phyloP scores from a whole-genome alignment of 2,329 filamentous ascomycete species.

The Fusarium protoensiforme region DNA sequence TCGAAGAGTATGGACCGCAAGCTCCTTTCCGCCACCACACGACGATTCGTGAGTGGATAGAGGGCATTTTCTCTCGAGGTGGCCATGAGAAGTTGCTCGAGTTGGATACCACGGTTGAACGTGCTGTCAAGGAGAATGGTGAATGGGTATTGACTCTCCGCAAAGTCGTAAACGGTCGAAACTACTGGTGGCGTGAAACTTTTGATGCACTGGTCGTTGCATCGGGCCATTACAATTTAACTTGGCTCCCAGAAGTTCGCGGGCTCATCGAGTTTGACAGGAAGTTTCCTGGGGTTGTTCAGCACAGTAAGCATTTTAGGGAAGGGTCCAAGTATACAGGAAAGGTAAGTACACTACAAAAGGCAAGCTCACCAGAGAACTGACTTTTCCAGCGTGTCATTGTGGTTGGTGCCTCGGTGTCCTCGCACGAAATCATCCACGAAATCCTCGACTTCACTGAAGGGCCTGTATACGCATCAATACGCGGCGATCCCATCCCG shows the following conservation, averaged over 20 bases:
- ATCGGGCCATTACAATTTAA: slow-evolving; percentile 26
- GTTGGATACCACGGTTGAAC: slow-evolving; percentile 13
- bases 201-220: slow-evolving; percentile 31
- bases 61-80: slow-evolving; percentile 11
- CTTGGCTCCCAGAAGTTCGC: slow-evolving; percentile 21
- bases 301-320: slow-evolving; percentile 30
- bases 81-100: slow-evolving; percentile 12
- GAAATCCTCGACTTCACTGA: slow-evolving; percentile 15
- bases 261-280: slow-evolving; percentile 16
- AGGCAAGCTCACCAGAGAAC: rapidly evolving
- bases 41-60: slow-evolving; percentile 21
- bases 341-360: neutral
- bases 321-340: neutral
- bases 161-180: slow-evolving; percentile 10
- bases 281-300: neutral
- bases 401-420: slow-evolving; percentile 27
- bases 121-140: slow-evolving; percentile 1
- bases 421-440: slow-evolving; percentile 21
- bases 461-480: slow-evolving; percentile 12
- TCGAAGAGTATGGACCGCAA: slow-evolving; percentile 8
- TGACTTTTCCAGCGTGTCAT: slow-evolving; percentile 16
- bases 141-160: slow-evolving; percentile 21
- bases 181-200: slow-evolving; percentile 27
- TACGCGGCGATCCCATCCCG: slow-evolving; percentile 12
- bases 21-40: slow-evolving; percentile 16